Conservation (phyloP, 2,329 filamentous ascomycete genomes). For the Colletotrichum sp. region DNA sequence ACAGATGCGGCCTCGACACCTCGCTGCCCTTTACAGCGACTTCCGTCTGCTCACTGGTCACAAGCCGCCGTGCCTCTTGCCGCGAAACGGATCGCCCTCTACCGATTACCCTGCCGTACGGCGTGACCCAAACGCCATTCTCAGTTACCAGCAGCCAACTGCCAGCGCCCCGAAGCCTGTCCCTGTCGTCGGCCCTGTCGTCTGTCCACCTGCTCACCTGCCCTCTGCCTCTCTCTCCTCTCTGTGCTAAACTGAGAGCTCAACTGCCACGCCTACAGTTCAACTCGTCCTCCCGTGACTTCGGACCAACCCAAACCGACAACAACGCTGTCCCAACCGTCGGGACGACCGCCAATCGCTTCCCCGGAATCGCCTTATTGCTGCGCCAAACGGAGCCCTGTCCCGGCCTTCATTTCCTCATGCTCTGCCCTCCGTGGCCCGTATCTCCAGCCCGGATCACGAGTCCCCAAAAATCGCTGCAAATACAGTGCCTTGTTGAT, state of each 20-base stretch:
- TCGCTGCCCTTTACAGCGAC: constrained; percentile 14
- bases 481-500: constrained; percentile 6
- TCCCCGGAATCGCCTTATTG: not conserved
- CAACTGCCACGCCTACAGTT: not conserved
- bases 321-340: not conserved
- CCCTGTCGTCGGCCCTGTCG: not conserved
- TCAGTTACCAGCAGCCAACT: not conserved
- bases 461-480: constrained; percentile 3
- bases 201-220: constrained; percentile 12
- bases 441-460: constrained; percentile 8
- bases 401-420: constrained; percentile 2
- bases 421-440: not conserved
- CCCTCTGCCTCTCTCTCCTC: not conserved
- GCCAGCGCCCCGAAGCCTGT: not conserved
- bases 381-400: constrained; percentile 4
- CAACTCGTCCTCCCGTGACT: not conserved
- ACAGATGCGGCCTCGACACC: constrained; percentile 1
- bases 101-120: not conserved
- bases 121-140: not conserved
- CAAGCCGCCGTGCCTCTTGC: constrained; percentile 11
- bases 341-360: constrained; percentile 18
- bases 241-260: not conserved
- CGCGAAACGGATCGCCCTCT: constrained; percentile 18
- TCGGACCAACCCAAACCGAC: constrained; percentile 15
- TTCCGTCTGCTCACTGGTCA: constrained; percentile 6